Evolutionary conservation across 345 rosid genomes (phyloP).

Genomic region (Eucalyptus polybractea): DNA sequence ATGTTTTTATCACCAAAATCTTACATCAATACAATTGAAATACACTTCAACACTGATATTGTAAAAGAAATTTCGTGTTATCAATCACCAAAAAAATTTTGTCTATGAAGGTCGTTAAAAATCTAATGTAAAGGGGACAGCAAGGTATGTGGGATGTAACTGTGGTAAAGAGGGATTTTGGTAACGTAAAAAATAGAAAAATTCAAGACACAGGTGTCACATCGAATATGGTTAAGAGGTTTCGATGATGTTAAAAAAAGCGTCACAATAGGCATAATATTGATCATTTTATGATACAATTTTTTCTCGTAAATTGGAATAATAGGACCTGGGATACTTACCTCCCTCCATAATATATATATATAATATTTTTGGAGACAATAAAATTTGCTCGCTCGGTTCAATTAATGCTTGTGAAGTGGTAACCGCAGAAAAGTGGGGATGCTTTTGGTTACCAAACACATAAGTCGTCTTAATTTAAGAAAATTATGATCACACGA

Average conservation of each 20-base stretch:
- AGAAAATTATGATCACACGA: not conserved
- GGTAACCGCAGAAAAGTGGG: not conserved
- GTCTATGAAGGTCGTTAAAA: not conserved
- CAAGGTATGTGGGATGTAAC: not conserved
- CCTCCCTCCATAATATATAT: not conserved
- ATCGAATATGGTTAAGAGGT: accelerated
- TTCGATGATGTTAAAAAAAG: not conserved
- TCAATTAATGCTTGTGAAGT: not conserved
- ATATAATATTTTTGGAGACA: not conserved
- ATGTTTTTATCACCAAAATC: not conserved
- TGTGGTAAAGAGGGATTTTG: not conserved
- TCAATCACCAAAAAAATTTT: too few relatives aligned
- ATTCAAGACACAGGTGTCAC: accelerated
- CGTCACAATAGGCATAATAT: not conserved
- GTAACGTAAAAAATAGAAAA: not conserved
- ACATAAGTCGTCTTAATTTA: not conserved
- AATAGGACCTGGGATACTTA: too few relatives aligned
- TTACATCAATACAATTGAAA: not conserved
- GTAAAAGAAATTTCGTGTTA: too few relatives aligned
- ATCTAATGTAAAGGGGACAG: too few relatives aligned
- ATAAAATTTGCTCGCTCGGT: not conserved
- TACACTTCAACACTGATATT: not conserved
- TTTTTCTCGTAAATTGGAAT: not conserved
- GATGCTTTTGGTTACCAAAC: not conserved
- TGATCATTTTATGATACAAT: not conserved